These are phyloP conservation scores for Limonium bicolor DNA, from an alignment of 148 eudicot genomes.

Conservation along the genomic window DNA sequence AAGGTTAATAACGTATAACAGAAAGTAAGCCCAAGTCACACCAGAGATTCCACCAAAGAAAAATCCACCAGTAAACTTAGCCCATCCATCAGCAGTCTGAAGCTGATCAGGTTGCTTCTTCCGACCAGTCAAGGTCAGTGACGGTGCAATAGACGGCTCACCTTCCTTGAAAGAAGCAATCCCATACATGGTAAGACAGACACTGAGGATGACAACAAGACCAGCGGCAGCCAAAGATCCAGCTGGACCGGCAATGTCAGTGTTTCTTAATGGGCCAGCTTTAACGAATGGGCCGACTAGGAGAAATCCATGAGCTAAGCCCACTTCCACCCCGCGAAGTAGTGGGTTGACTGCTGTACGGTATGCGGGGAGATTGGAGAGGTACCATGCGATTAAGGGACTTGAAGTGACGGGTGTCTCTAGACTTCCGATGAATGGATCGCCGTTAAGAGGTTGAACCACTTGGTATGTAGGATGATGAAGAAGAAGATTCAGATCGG, in stretches of 20 bases:
- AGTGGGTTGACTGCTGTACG: slow-evolving; percentile 95
- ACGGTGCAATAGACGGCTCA: slow-evolving; percentile 77
- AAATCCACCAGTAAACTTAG: slow-evolving; percentile 97
- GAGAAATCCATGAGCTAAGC: slow-evolving; percentile 81
- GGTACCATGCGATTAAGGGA: slow-evolving; percentile 97
- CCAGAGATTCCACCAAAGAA: slow-evolving; percentile 96
- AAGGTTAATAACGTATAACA: slow-evolving; percentile 76
- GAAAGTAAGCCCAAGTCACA: slow-evolving; percentile 86
- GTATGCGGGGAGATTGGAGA: slow-evolving; percentile 94
- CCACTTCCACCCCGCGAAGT: slow-evolving; percentile 78
- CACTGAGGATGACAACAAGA: slow-evolving; percentile 69
- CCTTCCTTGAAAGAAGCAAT: slow-evolving; percentile 89
- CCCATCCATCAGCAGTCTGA: slow-evolving; percentile 97
- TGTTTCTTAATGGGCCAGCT: slow-evolving; percentile 81
- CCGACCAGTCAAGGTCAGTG: slow-evolving; percentile 77
- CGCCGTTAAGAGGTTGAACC: slow-evolving; percentile 84
- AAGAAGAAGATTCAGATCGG: too few relatives aligned
- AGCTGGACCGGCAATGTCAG: slow-evolving; percentile 63
- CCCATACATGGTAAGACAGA: slow-evolving; percentile 88
- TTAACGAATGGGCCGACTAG: slow-evolving; percentile 90
- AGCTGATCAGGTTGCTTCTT: slow-evolving; percentile 87
- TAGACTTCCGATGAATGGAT: slow-evolving; percentile 90
- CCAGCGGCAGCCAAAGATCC: slow-evolving; percentile 87
- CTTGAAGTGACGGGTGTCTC: slow-evolving; percentile 98
- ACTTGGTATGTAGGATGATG: slow-evolving; percentile 85